Evolutionary conservation across 305 asterid genomes (phyloP), one percentile per base, ranked within the genome.

Genomic region (Rubia peregrina): DNA sequence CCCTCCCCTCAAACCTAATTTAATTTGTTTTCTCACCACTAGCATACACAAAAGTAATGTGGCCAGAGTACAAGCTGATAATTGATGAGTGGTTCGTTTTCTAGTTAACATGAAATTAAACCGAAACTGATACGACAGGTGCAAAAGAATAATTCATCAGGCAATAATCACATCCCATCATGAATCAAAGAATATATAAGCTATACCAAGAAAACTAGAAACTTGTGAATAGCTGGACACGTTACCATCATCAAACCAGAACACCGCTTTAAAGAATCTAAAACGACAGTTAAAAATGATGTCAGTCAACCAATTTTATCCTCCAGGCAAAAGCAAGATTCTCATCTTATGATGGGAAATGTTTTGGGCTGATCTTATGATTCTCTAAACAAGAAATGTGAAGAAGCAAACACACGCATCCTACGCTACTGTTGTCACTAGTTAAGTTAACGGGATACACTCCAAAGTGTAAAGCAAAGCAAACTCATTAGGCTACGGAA

Each of bases 111-210:
- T 9, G 61, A 5, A 24, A 61, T 65, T 61, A 57, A 69, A 33
- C n/a, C 72, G 65, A 62, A 55, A 46, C 75, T 59, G 65, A 44
- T 26, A 69, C 60, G 66, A 53, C 73, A 73, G 72, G 46, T 63
- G 64, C 74, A 57, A 76, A 73, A 71, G 48, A 61, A 49, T 21
- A 9, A 3, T 51, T 56, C 46, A 21, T 16, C 65, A 33, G 1
- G 55, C 21, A 49, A 55, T 24, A 14, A 53, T 49, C 8, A 17
- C 40, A 59, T 6, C 38, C 3, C 6, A 33, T 61, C 44, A 22
- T 43, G 11, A 65, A 65, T 71, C 72, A 30, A 26, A 55, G 44
- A 26, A 55, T 13, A 21, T 14, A 65, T 21, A 16, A 8, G 48
- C n/a, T 75, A 2, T 53, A 49, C 33, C 17, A 48, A 40, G n/a